Conservation (phyloP, 1,284 basidiomycete genomes). For the Athelia psychrophila region DNA sequence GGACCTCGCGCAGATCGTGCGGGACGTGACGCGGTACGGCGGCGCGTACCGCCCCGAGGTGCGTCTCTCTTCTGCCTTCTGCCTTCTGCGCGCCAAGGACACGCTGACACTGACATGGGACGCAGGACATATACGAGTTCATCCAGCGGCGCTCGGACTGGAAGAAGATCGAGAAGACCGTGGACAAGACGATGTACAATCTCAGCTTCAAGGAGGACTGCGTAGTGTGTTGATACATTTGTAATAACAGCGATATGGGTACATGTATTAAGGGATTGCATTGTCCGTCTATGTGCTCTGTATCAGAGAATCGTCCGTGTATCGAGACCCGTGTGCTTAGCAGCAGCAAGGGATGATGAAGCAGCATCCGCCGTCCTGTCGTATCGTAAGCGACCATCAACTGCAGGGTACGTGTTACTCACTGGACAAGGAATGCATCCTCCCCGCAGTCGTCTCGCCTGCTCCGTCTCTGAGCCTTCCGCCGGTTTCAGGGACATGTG, state of each 20-base stretch:
- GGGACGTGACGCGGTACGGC: constrained; percentile 92
- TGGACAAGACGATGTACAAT: constrained; percentile 96
- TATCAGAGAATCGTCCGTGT: too few relatives aligned
- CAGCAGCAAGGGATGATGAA: constrained; percentile 15
- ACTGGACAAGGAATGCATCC: constrained; percentile 19
- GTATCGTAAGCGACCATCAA: background rate
- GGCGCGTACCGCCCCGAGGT: constrained; percentile 92
- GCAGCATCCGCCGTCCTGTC: constrained; percentile 14
- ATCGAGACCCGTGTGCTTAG: background rate
- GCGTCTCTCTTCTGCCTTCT: too few relatives aligned
- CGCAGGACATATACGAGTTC: constrained; percentile 88
- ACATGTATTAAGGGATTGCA: too few relatives aligned
- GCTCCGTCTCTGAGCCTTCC: too few relatives aligned
- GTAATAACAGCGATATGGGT: too few relatives aligned
- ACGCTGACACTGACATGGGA: constrained; percentile 6
- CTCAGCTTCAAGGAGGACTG: constrained; percentile 92
- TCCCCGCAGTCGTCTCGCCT: constrained; percentile 9
- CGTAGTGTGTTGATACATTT: constrained; percentile 45
- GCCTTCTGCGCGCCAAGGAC: too few relatives aligned
- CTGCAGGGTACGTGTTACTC: background rate
- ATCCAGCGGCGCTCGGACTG: constrained; percentile 91
- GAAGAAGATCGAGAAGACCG: constrained; percentile 95
- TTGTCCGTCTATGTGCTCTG: too few relatives aligned
- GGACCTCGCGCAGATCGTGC: constrained; percentile 91
- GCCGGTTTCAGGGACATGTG: too few relatives aligned